phyloP scores from a whole-genome alignment of 2,329 filamentous ascomycete species.

The Colletotrichum tropicale region DNA sequence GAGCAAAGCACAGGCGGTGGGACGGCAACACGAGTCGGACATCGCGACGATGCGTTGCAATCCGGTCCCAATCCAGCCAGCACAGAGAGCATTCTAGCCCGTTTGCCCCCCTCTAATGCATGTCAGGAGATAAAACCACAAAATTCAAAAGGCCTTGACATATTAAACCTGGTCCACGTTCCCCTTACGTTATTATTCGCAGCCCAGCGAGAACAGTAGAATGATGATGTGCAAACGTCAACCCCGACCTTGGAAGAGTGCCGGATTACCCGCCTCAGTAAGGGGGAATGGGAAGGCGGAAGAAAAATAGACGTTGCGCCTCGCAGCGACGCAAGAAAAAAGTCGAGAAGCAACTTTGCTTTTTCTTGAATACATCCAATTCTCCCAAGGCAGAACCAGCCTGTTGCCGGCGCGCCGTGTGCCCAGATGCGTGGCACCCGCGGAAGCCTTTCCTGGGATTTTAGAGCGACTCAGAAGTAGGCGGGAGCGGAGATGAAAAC shows the following conservation, averaged over 20 bases:
- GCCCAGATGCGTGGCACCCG: not conserved
- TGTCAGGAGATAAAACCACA: not conserved
- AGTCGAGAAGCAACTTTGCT: not conserved
- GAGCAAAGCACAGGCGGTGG: not conserved
- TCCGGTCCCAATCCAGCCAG: not conserved
- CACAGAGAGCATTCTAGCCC: not conserved
- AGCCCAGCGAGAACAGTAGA: not conserved
- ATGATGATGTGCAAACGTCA: not conserved
- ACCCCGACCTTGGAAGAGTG: not conserved
- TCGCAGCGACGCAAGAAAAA: not conserved
- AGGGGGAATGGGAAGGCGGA: not conserved
- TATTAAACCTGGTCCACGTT: not conserved
- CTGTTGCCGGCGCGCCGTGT: not conserved
- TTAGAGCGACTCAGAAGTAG: slow-evolving; percentile 6
- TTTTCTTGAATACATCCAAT: not conserved
- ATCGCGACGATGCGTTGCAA: not conserved
- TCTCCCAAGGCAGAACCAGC: not conserved
- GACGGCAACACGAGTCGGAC: not conserved
- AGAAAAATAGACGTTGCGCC: not conserved
- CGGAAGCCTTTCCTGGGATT: not conserved
- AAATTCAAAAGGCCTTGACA: not conserved
- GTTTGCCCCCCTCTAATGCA: not conserved
- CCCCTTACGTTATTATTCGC: not conserved
- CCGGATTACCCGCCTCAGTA: not conserved
- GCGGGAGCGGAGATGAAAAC: slow-evolving; percentile 6